Conservation (phyloP, 768 basidiomycete species). For the Epithele typhae region DNA sequence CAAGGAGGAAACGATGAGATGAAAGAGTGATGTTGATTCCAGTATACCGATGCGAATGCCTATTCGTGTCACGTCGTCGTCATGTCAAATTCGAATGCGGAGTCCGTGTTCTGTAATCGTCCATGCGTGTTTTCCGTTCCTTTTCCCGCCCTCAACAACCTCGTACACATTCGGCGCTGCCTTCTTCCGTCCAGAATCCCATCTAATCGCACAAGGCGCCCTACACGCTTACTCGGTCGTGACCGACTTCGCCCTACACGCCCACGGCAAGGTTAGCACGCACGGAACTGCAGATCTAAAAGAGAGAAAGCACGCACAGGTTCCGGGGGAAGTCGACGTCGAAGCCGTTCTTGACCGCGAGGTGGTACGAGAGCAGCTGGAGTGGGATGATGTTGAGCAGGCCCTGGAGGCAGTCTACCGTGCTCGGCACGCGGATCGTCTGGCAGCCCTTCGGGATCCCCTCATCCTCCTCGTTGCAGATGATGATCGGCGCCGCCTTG, state of each 20-base stretch:
- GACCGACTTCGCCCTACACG: constrained; percentile 30
- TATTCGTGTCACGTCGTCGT: no score
- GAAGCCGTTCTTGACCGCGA: constrained; percentile 92
- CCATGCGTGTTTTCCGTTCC: constrained; percentile 13
- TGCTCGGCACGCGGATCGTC: constrained; percentile 92
- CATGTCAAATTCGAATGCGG: no score
- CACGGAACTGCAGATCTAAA: not conserved
- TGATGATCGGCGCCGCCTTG: constrained; percentile 91
- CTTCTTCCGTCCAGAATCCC: no score
- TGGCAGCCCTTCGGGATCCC: constrained; percentile 69
- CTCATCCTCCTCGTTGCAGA: constrained; percentile 91
- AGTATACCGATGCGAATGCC: no score
- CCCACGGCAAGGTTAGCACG: not conserved
- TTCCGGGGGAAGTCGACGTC: constrained; percentile 99
- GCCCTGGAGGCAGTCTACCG: constrained; percentile 93
- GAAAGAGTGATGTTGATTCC: no score
- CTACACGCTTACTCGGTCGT: constrained; percentile 27
- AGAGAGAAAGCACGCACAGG: constrained; percentile 50
- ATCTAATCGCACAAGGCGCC: not conserved
- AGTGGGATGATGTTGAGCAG: constrained; percentile 95
- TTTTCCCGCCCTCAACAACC: constrained; percentile 4
- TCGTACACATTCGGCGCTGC: not conserved
- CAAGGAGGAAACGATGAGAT: no score
- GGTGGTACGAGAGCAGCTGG: constrained; percentile 92
- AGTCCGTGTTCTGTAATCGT: constrained; percentile 16